Conservation (phyloP, 148 eudicot genomes). For the Cornus florida region DNA sequence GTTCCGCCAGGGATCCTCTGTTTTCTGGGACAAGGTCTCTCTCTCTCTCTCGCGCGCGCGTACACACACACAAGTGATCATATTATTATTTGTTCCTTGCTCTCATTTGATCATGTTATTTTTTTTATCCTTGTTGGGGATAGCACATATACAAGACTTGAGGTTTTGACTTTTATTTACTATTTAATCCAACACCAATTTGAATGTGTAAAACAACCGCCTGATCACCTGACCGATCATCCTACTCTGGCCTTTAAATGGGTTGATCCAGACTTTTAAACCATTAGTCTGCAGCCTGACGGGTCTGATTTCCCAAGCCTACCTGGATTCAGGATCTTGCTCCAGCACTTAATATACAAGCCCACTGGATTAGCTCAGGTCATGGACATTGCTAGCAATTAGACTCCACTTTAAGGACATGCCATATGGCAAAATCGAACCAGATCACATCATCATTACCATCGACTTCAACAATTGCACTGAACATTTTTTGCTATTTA, state of each 20-base stretch:
- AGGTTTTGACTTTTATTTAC: not conserved
- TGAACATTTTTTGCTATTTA: not conserved
- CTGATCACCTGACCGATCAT: not conserved
- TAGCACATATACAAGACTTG: not conserved
- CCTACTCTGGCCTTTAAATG: not conserved
- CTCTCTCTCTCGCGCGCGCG: not conserved
- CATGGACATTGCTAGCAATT: not conserved
- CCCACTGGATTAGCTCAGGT: not conserved
- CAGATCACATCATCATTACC: not conserved
- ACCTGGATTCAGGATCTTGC: not conserved
- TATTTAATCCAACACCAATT: not conserved
- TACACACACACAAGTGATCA: not conserved
- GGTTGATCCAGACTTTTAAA: not conserved
- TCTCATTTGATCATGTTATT: not conserved
- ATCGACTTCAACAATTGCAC: not conserved
- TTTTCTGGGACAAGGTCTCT: conserved; percentile 53
- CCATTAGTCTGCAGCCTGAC: not conserved
- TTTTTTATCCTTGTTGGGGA: not conserved
- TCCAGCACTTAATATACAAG: not conserved
- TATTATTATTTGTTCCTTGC: not conserved
- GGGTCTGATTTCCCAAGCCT: not conserved
- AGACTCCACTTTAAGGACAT: not conserved
- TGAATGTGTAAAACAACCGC: not conserved
- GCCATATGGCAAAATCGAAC: not conserved
- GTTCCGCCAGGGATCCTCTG: conserved; percentile 71